phyloP scores from a whole-genome alignment of 306 rosid genomes.

The Sophora flavescens region DNA sequence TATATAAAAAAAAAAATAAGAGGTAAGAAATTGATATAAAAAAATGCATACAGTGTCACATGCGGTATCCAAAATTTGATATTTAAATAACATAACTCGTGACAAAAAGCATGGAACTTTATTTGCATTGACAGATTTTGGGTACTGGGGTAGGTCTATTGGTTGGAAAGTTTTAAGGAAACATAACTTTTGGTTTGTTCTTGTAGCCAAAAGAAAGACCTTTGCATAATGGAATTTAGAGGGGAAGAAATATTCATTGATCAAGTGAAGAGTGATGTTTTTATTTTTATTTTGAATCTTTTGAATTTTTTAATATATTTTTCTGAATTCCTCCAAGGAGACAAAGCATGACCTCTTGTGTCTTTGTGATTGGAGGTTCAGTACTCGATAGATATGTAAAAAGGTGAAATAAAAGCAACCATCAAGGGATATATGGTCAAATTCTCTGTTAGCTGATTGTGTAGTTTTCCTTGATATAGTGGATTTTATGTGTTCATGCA shows the following conservation, averaged over 20 bases:
- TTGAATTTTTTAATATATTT: neutral
- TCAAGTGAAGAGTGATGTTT: neutral
- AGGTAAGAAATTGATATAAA: too few species aligned
- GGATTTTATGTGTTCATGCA: neutral
- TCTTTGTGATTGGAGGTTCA: constrained; percentile 9
- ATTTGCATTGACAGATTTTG: constrained; percentile 27
- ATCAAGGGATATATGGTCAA: constrained; percentile 13
- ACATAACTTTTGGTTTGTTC: constrained; percentile 31
- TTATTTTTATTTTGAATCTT: neutral
- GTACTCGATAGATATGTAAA: constrained; percentile 2
- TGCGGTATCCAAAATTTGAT: too few species aligned
- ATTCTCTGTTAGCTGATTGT: neutral
- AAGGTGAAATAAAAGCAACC: constrained; percentile 23
- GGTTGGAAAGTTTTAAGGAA: constrained; percentile 29
- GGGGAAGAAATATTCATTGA: constrained; percentile 4
- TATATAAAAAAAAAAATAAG: too few species aligned
- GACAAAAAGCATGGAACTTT: constrained; percentile 37
- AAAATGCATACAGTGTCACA: too few species aligned
- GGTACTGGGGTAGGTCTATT: constrained; percentile 18
- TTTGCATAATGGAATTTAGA: neutral
- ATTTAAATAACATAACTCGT: neutral
- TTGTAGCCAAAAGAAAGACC: neutral
- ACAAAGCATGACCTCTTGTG: constrained; percentile 20
- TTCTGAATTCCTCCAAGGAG: neutral
- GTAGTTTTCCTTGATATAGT: neutral